A percentile compares a stretch with the other conserved stretches of the same genome.
These are phyloP conservation scores for Wickerhamomyces canadensis DNA, from an alignment of 805 yeast genomes.

Conservation along the genomic window DNA sequence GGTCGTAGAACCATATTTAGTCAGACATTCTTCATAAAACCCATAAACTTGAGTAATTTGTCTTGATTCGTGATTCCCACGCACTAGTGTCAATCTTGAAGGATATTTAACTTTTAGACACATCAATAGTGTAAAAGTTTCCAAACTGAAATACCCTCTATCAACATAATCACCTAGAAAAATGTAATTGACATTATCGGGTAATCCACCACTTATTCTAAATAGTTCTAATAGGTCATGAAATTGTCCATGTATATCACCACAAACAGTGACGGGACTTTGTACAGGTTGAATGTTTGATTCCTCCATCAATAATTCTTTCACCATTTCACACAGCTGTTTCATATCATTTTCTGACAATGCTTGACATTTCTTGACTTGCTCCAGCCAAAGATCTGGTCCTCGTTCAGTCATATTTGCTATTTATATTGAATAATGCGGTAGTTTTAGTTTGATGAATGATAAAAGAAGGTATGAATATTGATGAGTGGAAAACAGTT, in stretches of 20 bases:
- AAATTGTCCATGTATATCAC: constrained; percentile 97
- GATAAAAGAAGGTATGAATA: background rate
- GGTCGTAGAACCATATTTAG: constrained; percentile 89
- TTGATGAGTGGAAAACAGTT: too few relatives aligned
- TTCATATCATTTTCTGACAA: constrained; percentile 93
- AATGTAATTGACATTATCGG: constrained; percentile 73
- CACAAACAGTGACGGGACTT: constrained; percentile 92
- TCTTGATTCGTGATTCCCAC: constrained; percentile 97
- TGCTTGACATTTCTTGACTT: constrained; percentile 83
- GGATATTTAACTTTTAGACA: constrained; percentile 88
- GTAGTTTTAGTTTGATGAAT: background rate
- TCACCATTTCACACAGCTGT: constrained; percentile 90
- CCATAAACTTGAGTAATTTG: constrained; percentile 99
- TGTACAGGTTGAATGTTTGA: constrained; percentile 91
- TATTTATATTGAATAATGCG: background rate
- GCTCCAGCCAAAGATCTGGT: constrained; percentile 96
- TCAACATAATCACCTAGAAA: constrained; percentile 96
- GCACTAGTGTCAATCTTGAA: constrained; percentile 75
- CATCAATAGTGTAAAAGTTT: constrained; percentile 91
- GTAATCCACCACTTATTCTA: constrained; percentile 89
- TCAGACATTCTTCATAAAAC: constrained; percentile 90
- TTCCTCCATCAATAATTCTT: constrained; percentile 93
- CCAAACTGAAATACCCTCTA: constrained; percentile 93
- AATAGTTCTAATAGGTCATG: constrained; percentile 90
- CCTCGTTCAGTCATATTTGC: constrained; percentile 62